A percentile compares a stretch with the other conserved stretches of the same genome.
phyloP scores from a whole-genome alignment of 371 early-diverging fungal species.

The Zopfochytrium polystomum region DNA sequence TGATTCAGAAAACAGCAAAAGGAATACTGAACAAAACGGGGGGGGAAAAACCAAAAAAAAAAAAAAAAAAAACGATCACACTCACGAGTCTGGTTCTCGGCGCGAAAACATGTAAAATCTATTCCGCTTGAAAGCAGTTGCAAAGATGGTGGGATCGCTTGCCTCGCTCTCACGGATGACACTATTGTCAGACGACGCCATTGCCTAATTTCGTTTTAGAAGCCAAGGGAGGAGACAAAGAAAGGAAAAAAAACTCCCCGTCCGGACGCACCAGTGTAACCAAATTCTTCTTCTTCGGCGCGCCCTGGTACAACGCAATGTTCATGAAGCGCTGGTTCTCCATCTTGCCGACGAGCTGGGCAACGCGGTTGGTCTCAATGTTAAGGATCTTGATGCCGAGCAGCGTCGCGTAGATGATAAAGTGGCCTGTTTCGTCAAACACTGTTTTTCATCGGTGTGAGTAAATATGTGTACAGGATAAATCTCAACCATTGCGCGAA shows the following conservation, averaged over 20 bases:
- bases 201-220: constrained; percentile 52
- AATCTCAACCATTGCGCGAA: too few species aligned
- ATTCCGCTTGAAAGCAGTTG: constrained; percentile 85
- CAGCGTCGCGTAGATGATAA: constrained; percentile 84
- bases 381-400: constrained; percentile 94
- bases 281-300: constrained; percentile 69
- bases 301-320: constrained; percentile 84
- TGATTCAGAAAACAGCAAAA: not conserved
- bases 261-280: constrained; percentile 62
- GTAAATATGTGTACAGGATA: constrained; percentile 11
- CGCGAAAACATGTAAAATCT: constrained; percentile 89
- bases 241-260: constrained; percentile 5
- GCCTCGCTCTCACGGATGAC: constrained; percentile 65
- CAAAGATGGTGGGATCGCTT: constrained; percentile 82
- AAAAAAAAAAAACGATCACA: constrained; percentile 4
- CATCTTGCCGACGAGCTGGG: constrained; percentile 77
- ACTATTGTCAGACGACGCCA: constrained; percentile 88
- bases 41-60: too few species aligned
- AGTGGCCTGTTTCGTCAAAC: constrained; percentile 89
- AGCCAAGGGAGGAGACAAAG: not conserved
- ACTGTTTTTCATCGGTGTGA: constrained; percentile 52
- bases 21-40: not conserved
- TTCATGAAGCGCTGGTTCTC: constrained; percentile 91
- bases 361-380: constrained; percentile 77
- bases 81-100: constrained; percentile 77